Percentiles rank a stretch among this genome's conserved stretches.
These are phyloP conservation scores for Gnomoniopsis sp. DNA, from an alignment of 2,329 filamentous ascomycete genomes.

Conservation along the genomic window DNA sequence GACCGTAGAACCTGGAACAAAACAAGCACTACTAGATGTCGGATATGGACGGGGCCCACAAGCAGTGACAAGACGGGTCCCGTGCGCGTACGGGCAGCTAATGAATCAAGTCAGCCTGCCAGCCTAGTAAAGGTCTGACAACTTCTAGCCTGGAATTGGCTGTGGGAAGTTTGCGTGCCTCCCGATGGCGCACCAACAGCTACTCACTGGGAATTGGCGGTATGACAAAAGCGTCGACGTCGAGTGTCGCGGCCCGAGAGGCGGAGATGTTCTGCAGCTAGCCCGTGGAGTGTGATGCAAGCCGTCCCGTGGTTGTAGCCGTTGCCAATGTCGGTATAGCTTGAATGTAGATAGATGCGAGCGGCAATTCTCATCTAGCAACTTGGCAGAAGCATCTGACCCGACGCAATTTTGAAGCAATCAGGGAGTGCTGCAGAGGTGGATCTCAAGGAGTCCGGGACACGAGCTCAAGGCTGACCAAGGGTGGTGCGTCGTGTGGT, in stretches of 20 bases:
- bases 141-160: neutral
- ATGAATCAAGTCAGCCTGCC: conserved; percentile 3
- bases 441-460: conserved; percentile 5
- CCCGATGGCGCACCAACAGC: neutral
- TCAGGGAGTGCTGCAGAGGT: conserved; percentile 1
- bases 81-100: neutral
- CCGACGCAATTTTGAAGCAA: neutral
- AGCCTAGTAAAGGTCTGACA: neutral
- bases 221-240: neutral
- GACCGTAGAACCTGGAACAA: neutral
- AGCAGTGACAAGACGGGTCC: neutral
- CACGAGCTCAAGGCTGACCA: neutral
- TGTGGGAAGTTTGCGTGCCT: neutral
- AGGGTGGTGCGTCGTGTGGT: too few relatives aligned
- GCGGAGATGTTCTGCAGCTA: conserved; percentile 9
- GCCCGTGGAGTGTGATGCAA: conserved; percentile 2
- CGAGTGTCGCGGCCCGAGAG: neutral
- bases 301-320: conserved; percentile 5
- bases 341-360: conserved; percentile 2
- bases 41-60: neutral
- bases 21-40: neutral
- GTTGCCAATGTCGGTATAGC: conserved; percentile 11
- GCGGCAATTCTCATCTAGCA: conserved; percentile 15
- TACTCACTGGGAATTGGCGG: conserved; percentile 5
- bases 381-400: neutral